A percentile compares a stretch with the other conserved stretches of the same genome.
Conservation (phyloP, 768 basidiomycete genomes). For the Mrakia frigida region DNA sequence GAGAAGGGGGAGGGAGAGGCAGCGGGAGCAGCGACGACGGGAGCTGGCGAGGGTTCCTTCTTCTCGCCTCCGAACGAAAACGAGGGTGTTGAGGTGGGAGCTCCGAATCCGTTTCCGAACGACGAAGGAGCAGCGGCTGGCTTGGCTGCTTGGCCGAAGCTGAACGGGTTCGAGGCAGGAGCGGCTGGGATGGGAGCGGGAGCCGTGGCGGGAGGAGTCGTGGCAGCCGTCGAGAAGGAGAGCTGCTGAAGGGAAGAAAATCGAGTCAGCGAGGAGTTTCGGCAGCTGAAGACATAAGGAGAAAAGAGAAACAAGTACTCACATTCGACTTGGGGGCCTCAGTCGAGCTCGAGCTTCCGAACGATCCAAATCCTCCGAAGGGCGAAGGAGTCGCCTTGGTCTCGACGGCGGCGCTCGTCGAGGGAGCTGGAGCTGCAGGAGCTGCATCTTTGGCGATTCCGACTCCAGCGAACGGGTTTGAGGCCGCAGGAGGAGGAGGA, state of each 20-base stretch:
- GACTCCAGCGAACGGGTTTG: constrained; percentile 21
- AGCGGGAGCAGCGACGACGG: not conserved
- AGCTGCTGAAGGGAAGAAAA: not conserved
- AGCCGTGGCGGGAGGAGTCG: not conserved
- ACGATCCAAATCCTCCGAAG: constrained; percentile 12
- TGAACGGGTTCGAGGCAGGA: constrained; percentile 11
- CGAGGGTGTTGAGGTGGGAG: not conserved
- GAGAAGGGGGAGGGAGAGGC: not conserved
- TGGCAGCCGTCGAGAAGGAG: not conserved
- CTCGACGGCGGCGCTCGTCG: not conserved
- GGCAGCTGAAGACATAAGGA: not conserved
- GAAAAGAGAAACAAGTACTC: not conserved
- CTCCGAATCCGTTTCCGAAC: not conserved
- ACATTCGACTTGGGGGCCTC: constrained; percentile 12
- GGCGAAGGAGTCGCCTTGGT: constrained; percentile 2
- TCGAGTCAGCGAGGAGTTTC: not conserved
- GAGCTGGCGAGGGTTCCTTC: not conserved
- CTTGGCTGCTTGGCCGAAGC: constrained; percentile 17
- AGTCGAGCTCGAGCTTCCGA: not conserved
- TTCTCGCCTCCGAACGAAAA: constrained; percentile 11
- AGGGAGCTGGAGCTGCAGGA: constrained; percentile 12
- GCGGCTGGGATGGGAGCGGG: constrained; percentile 5
- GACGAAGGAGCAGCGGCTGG: not conserved
- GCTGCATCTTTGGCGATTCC: constrained; percentile 1
- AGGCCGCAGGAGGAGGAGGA: not conserved